phyloP scores from a whole-genome alignment of 2,329 filamentous ascomycete species.

The Tolypocladium pustulatum region DNA sequence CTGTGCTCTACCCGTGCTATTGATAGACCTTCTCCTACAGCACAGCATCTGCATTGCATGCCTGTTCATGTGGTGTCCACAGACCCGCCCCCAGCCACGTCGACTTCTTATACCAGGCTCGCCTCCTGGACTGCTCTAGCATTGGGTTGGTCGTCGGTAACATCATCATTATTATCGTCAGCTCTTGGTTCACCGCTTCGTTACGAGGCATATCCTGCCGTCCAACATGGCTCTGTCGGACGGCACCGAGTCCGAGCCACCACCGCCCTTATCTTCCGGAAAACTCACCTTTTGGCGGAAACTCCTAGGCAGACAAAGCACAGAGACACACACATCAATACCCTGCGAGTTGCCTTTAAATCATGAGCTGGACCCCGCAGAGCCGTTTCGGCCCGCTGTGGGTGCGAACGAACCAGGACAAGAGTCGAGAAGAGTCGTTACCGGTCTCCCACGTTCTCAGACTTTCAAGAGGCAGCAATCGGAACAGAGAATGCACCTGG shows the following conservation, averaged over 20 bases:
- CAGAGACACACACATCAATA: conserved; percentile 3
- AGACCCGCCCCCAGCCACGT: neutral
- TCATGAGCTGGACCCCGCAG: conserved; percentile 27
- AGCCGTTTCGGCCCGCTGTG: conserved; percentile 1
- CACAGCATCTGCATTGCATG: neutral
- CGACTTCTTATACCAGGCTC: neutral
- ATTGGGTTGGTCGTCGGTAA: neutral
- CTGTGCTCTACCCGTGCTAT: neutral
- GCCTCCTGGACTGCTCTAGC: neutral
- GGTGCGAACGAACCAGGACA: conserved; percentile 4
- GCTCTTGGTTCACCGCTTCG: neutral
- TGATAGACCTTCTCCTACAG: neutral
- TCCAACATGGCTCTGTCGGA: conserved; percentile 21
- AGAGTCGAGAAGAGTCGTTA: conserved; percentile 50
- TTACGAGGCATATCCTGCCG: neutral
- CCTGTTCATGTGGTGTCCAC: neutral
- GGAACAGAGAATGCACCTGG: conserved; percentile 63
- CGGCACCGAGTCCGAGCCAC: conserved; percentile 16
- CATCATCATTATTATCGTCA: too few relatives aligned
- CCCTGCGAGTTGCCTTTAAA: conserved; percentile 7
- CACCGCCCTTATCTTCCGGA: conserved; percentile 11
- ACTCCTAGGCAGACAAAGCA: conserved; percentile 14
- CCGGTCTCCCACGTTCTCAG: conserved; percentile 63
- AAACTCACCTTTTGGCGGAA: conserved; percentile 17
- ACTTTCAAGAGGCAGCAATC: conserved; percentile 79